A percentile compares a stretch with the other conserved stretches of the same genome.
Evolutionary conservation across 495 filamentous ascomycete genomes (phyloP).

Genomic region (Sabuloglossum arenarium): DNA sequence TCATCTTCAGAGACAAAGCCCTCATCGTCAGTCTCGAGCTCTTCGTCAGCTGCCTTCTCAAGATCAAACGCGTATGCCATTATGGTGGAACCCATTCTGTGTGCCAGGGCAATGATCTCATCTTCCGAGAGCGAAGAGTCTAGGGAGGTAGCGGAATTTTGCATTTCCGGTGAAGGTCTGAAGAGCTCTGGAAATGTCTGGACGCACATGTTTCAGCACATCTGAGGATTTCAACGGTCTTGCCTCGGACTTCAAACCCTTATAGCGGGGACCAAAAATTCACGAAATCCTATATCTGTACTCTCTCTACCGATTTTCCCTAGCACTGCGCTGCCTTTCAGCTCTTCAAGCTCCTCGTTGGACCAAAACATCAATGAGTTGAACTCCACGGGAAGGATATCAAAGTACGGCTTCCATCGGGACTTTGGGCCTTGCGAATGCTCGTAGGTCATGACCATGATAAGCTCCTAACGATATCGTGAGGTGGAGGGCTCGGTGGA

Average conservation of each 20-base stretch:
- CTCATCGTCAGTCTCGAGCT: conserved; percentile 32
- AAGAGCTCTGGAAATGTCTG: background rate
- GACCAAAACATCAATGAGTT: conserved; percentile 90
- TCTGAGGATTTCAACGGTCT: background rate
- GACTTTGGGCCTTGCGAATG: conserved; percentile 37
- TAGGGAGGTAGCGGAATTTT: conserved; percentile 11
- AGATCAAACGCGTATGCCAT: conserved; percentile 95
- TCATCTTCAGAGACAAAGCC: conserved; percentile 48
- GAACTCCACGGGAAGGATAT: conserved; percentile 57
- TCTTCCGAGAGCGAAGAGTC: conserved; percentile 24
- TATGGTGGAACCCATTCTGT: conserved; percentile 66
- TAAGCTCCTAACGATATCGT: conserved; percentile 21
- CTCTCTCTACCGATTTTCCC: conserved; percentile 56
- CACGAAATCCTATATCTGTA: conserved; percentile 46
- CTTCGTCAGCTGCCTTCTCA: conserved; percentile 24
- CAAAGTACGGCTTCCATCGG: conserved; percentile 60
- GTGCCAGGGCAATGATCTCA: conserved; percentile 37
- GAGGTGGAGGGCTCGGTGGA: background rate
- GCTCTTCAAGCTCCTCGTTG: conserved; percentile 39
- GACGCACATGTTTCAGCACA: background rate
- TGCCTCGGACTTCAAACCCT: background rate
- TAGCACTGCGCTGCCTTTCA: conserved; percentile 58
- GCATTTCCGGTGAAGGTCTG: background rate
- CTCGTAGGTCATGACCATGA: conserved; percentile 67
- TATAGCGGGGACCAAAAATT: conserved; percentile 41